Conservation (phyloP, 768 basidiomycete species). For the Pleurotus tuoliensis region DNA sequence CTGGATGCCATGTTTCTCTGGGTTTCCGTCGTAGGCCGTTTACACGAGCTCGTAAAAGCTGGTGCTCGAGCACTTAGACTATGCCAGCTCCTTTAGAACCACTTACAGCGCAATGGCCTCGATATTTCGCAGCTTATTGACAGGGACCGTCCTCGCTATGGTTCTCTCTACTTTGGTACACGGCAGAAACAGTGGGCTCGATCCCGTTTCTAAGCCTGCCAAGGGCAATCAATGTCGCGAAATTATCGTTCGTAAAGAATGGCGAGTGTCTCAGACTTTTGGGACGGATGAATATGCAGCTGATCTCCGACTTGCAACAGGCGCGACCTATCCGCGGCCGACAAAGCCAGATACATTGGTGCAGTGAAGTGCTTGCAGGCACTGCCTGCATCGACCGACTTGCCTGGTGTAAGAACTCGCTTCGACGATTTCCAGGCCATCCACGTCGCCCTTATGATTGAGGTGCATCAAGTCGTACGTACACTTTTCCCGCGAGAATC, state of each 20-base stretch:
- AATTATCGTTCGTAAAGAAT: background rate
- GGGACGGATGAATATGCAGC: background rate
- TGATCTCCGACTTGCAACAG: background rate
- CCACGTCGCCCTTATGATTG: conserved; percentile 19
- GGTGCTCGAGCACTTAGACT: background rate
- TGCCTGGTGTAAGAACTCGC: conserved; percentile 16
- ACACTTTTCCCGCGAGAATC: background rate
- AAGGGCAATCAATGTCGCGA: background rate
- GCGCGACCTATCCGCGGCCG: background rate
- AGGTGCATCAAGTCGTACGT: conserved; percentile 21
- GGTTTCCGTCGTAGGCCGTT: background rate
- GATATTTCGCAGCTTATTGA: background rate
- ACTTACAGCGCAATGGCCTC: background rate
- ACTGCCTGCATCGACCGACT: background rate
- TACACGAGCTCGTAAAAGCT: background rate
- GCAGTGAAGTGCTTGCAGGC: background rate
- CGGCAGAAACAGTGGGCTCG: too few species aligned
- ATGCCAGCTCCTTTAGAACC: background rate
- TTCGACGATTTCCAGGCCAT: conserved; percentile 23
- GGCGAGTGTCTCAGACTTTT: background rate
- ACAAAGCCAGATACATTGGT: background rate
- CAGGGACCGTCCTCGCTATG: background rate
- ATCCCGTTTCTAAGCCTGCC: background rate
- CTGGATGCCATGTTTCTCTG: background rate
- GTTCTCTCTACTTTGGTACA: background rate